A percentile compares a stretch with the other conserved stretches of the same genome.
Evolutionary conservation across 2,329 filamentous ascomycete genomes (phyloP).

Genomic region (Beauveria asiatica): DNA sequence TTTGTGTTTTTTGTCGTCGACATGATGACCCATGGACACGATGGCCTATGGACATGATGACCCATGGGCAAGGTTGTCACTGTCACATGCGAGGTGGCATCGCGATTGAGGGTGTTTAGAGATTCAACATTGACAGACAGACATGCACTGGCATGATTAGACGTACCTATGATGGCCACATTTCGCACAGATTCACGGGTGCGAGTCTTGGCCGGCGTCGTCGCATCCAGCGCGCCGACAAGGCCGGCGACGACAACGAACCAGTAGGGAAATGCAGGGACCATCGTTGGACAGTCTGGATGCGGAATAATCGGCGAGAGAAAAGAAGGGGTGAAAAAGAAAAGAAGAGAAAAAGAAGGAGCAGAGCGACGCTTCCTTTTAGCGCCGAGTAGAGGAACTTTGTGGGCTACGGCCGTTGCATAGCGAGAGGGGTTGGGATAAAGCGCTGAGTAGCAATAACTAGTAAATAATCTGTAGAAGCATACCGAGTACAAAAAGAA

Average conservation of each 20-base stretch:
- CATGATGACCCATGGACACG: conserved; percentile 4
- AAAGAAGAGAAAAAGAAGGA: neutral
- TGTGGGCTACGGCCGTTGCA: neutral
- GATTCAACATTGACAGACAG: neutral
- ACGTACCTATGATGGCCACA: conserved; percentile 30
- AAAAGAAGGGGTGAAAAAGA: neutral
- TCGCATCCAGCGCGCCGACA: conserved; percentile 12
- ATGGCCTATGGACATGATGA: neutral
- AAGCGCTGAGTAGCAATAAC: neutral
- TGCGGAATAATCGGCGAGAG: neutral
- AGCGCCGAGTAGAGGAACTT: neutral
- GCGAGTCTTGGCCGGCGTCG: neutral
- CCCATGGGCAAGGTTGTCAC: conserved; percentile 2
- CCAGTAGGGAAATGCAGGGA: neutral
- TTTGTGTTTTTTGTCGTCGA: neutral
- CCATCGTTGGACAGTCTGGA: neutral
- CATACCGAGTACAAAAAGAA: neutral
- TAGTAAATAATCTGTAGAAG: neutral
- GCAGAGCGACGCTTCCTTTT: neutral
- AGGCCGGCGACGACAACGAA: conserved; percentile 12
- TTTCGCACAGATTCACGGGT: conserved; percentile 20
- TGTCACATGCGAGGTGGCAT: neutral
- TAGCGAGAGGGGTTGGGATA: neutral
- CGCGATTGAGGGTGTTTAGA: no score
- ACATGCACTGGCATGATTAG: neutral